These are phyloP conservation scores for Trypanosoma brucei DNA, from an alignment of 208 protist species.

Conservation along the genomic window DNA sequence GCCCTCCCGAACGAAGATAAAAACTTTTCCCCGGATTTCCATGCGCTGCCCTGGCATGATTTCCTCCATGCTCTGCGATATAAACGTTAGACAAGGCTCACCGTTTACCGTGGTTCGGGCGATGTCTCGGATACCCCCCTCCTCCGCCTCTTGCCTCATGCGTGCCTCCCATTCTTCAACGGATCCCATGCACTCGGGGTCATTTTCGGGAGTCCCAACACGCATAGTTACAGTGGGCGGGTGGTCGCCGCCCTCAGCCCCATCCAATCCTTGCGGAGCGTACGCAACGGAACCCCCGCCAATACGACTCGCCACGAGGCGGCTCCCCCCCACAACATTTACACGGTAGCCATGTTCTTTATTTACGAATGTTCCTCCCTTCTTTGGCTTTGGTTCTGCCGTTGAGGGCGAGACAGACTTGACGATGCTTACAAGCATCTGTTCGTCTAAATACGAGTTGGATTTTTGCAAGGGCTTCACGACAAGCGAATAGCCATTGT, in stretches of 20 bases:
- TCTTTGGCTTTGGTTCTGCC: slow-evolving; percentile 31
- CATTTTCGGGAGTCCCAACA: slow-evolving; percentile 52
- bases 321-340: slow-evolving; percentile 41
- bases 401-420: slow-evolving; percentile 43
- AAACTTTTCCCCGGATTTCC: slow-evolving; percentile 58
- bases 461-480: slow-evolving; percentile 61
- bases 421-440: slow-evolving; percentile 27
- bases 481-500: slow-evolving; percentile 44
- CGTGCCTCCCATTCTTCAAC: slow-evolving; percentile 61
- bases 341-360: slow-evolving; percentile 59
- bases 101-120: slow-evolving; percentile 30
- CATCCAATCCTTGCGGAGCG: slow-evolving; percentile 32
- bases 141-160: slow-evolving; percentile 46
- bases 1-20: slow-evolving; percentile 63
- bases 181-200: slow-evolving; percentile 59
- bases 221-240: slow-evolving; percentile 72
- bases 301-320: slow-evolving; percentile 60
- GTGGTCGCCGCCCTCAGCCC: slow-evolving; percentile 30
- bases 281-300: slow-evolving; percentile 67
- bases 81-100: slow-evolving; percentile 59
- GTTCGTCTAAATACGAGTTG: slow-evolving; percentile 46
- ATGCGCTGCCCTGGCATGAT: slow-evolving; percentile 46
- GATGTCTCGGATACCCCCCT: slow-evolving; percentile 52
- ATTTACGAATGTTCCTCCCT: slow-evolving; percentile 42
- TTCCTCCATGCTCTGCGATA: slow-evolving; percentile 77